phyloP scores from a whole-genome alignment of 306 rosid genomes.

The Citrullus mucosospermus region DNA sequence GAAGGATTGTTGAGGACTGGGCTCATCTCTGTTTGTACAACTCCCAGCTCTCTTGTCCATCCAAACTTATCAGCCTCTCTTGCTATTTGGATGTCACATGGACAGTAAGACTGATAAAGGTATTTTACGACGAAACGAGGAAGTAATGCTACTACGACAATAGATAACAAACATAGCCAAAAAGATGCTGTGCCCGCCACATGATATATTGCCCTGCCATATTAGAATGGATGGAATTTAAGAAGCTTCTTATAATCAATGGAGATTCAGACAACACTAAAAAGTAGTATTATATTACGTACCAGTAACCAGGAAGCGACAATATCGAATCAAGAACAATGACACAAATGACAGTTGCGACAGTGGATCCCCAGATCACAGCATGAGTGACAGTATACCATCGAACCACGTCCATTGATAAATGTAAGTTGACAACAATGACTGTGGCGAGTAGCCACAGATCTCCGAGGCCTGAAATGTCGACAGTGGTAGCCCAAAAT shows the following conservation, averaged over 20 bases:
- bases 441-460: constrained; percentile 88
- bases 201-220: constrained; percentile 63
- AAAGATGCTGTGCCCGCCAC: constrained; percentile 28
- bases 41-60: constrained; percentile 25
- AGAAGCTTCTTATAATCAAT: not conserved
- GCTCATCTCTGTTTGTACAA: constrained; percentile 63
- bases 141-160: constrained; percentile 35
- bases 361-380: constrained; percentile 79
- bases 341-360: constrained; percentile 63
- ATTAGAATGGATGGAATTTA: too few relatives aligned
- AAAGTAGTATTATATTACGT: not conserved
- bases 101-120: constrained; percentile 39
- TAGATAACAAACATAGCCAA: constrained; percentile 65
- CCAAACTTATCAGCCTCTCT: constrained; percentile 57
- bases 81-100: constrained; percentile 69
- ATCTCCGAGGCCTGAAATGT: constrained; percentile 73
- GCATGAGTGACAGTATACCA: constrained; percentile 76
- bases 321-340: constrained; percentile 59
- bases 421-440: constrained; percentile 71
- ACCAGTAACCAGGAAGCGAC: constrained; percentile 66
- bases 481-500: constrained; percentile 52
- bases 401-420: constrained; percentile 82
- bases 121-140: constrained; percentile 59
- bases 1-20: constrained; percentile 17
- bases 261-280: not conserved